Percentiles rank a stretch among this genome's conserved stretches.
These are phyloP conservation scores for Euryodendron excelsum DNA, from an alignment of 148 eudicot genomes.

Conservation along the genomic window DNA sequence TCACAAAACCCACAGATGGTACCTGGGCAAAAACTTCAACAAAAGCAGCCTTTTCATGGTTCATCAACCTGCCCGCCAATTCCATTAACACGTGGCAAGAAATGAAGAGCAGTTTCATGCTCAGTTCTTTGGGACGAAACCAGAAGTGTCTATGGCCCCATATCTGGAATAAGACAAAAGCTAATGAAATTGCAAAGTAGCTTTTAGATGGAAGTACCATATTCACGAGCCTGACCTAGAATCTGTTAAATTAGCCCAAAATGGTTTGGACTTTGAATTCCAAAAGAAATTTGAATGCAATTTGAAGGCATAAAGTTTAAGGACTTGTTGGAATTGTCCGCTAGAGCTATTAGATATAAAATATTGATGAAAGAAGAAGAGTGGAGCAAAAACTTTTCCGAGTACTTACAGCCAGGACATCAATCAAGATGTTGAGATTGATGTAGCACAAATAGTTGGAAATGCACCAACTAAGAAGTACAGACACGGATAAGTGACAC, in stretches of 20 bases:
- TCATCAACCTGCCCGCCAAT: too few relatives aligned
- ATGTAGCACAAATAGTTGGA: background rate
- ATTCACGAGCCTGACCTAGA: background rate
- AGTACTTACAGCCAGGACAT: too few relatives aligned
- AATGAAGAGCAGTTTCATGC: too few relatives aligned
- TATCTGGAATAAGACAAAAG: background rate
- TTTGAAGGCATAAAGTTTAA: background rate
- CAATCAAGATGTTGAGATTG: background rate
- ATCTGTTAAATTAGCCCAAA: background rate
- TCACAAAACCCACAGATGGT: too few relatives aligned
- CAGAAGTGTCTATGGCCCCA: too few relatives aligned
- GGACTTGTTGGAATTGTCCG: background rate
- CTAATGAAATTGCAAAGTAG: background rate
- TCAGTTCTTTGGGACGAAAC: too few relatives aligned
- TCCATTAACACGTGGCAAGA: too few relatives aligned
- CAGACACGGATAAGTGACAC: too few relatives aligned
- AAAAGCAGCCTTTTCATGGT: too few relatives aligned
- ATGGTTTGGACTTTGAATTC: background rate
- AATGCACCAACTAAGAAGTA: too few relatives aligned
- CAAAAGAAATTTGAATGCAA: constrained; percentile 4
- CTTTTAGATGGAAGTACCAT: background rate
- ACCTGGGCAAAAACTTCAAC: too few relatives aligned
- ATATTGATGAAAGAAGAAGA: background rate
- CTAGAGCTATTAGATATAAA: background rate
- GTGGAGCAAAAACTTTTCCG: too few relatives aligned